Evolutionary conservation across 371 early-diverging fungal species (phyloP), one percentile per base, ranked within the genome.

Genomic region (Apophysomyces sp.): DNA sequence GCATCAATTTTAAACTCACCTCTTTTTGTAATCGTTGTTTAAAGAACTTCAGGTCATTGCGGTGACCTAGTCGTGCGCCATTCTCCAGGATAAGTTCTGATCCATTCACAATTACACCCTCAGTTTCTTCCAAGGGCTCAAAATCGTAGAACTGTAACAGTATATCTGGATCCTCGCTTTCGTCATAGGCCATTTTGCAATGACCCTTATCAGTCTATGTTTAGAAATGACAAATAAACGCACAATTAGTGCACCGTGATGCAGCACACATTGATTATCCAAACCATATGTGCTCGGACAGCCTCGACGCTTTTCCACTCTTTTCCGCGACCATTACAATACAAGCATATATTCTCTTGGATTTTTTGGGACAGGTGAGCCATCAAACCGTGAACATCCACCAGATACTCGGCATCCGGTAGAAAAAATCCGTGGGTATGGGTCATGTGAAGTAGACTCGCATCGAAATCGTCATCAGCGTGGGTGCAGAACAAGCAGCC

Each of bases 391-490:
- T 83, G 82, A 15, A 92, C 66, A 63, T 98, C 95, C 3, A 86
- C 88, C 30, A 98, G 72, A 66, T 90, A 96, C 74, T 98, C 98
- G 26, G 90, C 75, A 74, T 98, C 96, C 8, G 99, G 99, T 59
- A 99, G 86, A 72, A 96, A 99, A 82, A 99, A 94, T 56, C 91
- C 89, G 78, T 99, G 99, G 8, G 69, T 78, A 37, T 73, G 68
- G 5, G 86, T 79, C 99, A 99, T 99, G 77, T 99, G 99, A n/a
- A 81, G 81, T 61, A 99, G 65, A 67, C 94, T 97, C 37, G 73
- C 65, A 31, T 92, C 91, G 58, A 94, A 89, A 58, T 86, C 79
- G 15, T 70, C 76, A 26, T 78, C 74, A 60, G 73, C 72, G 61
- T 84, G 83, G 7, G 73, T 62, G 76, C 95, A 96, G 76, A 96